Base-by-base conservation (phyloP, 441 rosid species). In the Arabidopsis hybrid region DNA sequence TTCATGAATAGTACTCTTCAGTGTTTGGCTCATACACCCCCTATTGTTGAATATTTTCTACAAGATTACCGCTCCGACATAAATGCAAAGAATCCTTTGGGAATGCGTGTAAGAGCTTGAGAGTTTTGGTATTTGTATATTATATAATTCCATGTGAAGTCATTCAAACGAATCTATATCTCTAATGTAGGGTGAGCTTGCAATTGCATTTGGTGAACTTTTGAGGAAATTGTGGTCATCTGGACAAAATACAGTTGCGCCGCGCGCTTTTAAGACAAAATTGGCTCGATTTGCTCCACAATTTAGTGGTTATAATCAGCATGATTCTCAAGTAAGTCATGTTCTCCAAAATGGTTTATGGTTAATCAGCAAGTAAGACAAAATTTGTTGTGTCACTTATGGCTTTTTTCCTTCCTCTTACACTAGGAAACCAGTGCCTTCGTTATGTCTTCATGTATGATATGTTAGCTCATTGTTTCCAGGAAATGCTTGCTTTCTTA, bases 271-370 rank as follows among this genome's bases (percentile, higher is more conserved):
- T 52, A 88, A 86, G 78, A 80, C 86, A 66, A 88, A 85, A 71
- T 83, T 88, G 82, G 80, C 85, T 83, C 84, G 87, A 76, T 88
- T 88, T 79, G 89, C 93, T 65, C 89, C 93, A 32, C 93, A 85
- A 8, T 88, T 88, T 78, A 84, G 89, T 60, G 93, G 93, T 69
- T 86, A 85, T 60, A 86, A 88, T 75, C 93, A 88, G 83, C 91
- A 88, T 59, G 93, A 88, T 83, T 88, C 91, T 72, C 93, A 88
- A 78, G 93, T 88, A 65, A 78, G 86, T 82, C 52, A 29, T 59
- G 32, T 74, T 42, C 31, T 50, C 55, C 43, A 38, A 3, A 31
- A 38, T 69, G 51, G 35, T 71, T 51, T 26, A 36, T 35, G 38
- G 36, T 32, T 61, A 36, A 21, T 45, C 1, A 21, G 26, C 26